A percentile compares a stretch with the other conserved stretches of the same genome.
These are phyloP conservation scores for Ganoderma sinense DNA, from an alignment of 1,284 basidiomycete genomes.

Conservation along the genomic window DNA sequence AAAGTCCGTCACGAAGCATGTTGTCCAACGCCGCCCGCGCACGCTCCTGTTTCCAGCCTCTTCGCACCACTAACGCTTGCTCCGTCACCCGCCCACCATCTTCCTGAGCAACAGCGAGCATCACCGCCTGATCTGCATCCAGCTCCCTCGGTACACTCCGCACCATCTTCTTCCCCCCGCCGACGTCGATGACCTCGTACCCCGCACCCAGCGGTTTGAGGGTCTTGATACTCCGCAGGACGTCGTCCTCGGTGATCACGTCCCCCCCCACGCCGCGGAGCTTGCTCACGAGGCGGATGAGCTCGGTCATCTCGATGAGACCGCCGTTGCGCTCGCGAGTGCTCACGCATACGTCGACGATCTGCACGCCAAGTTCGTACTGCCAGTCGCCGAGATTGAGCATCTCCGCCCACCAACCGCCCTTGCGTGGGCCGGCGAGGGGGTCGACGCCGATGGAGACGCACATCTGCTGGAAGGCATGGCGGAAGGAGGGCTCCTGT, in stretches of 20 bases:
- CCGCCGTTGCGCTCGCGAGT: constrained; percentile 92
- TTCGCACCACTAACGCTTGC: constrained; percentile 59
- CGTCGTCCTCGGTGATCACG: constrained; percentile 83
- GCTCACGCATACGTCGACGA: constrained; percentile 95
- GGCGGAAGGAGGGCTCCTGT: constrained; percentile 87
- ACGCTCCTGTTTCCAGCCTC: constrained; percentile 84
- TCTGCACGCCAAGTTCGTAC: constrained; percentile 95
- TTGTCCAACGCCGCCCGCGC: constrained; percentile 85
- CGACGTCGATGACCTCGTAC: constrained; percentile 84
- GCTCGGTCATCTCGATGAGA: constrained; percentile 88
- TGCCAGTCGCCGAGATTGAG: constrained; percentile 94
- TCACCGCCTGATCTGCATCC: constrained; percentile 82
- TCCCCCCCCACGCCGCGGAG: constrained; percentile 75
- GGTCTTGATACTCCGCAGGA: constrained; percentile 86
- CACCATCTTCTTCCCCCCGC: constrained; percentile 71
- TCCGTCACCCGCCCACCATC: constrained; percentile 72
- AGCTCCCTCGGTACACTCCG: constrained; percentile 80
- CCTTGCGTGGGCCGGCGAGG: constrained; percentile 82
- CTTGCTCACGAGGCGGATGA: constrained; percentile 80
- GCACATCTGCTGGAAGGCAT: constrained; percentile 97
- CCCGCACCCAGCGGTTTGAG: constrained; percentile 90
- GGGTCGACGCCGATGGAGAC: constrained; percentile 95
- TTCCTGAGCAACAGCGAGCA: constrained; percentile 78
- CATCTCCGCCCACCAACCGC: constrained; percentile 92
- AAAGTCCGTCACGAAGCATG: constrained; percentile 91